Conservation (phyloP, 2,329 filamentous ascomycete genomes). For the Phaeosphaeria sp. region DNA sequence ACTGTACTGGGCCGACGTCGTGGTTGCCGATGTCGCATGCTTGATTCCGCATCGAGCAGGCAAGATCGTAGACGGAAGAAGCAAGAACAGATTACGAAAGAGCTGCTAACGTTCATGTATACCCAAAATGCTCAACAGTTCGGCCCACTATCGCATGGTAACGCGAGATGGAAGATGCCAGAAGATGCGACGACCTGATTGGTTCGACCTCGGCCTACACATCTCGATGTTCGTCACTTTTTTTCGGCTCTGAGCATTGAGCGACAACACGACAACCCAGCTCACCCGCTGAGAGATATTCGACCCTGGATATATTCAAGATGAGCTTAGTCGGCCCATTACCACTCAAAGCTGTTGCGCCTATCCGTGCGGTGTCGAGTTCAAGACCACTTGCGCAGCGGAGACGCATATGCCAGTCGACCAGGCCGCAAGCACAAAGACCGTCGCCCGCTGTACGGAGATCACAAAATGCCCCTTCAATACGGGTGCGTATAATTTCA, state of each 20-base stretch:
- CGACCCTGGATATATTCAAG: constrained; percentile 9
- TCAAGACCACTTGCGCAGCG: constrained; percentile 35
- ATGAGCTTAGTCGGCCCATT: constrained; percentile 47
- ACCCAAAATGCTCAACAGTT: too few relatives aligned
- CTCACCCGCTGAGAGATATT: background rate
- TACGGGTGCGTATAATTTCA: constrained; percentile 33
- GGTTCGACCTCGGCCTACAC: background rate
- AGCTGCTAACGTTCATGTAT: too few relatives aligned
- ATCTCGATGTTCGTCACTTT: constrained; percentile 2
- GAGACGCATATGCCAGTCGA: constrained; percentile 36
- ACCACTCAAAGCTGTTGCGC: constrained; percentile 41
- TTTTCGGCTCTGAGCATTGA: constrained; percentile 11
- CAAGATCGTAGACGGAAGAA: constrained; percentile 1
- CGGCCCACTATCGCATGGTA: background rate
- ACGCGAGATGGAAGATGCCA: background rate
- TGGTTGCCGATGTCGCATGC: background rate
- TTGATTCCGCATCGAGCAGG: background rate
- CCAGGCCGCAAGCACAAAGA: constrained; percentile 32
- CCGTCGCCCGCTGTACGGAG: constrained; percentile 28
- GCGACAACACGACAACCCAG: background rate
- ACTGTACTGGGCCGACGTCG: background rate
- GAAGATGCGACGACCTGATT: background rate
- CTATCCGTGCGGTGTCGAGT: constrained; percentile 40
- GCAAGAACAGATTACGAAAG: background rate
- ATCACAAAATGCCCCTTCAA: constrained; percentile 29